Conservation (phyloP, 2,329 filamentous ascomycete species). For the Exophiala calicioides region DNA sequence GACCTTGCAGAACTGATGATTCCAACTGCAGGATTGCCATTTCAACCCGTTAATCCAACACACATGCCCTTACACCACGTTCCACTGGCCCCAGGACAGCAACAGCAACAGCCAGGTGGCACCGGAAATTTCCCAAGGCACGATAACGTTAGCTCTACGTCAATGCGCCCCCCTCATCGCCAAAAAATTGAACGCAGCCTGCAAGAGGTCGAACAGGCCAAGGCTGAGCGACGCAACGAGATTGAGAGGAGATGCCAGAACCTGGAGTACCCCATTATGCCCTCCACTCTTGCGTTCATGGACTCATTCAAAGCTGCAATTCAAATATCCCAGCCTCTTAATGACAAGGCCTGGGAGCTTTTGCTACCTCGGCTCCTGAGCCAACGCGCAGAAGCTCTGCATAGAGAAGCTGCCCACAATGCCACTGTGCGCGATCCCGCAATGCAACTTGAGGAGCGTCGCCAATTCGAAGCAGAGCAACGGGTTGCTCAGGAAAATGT, state of each 20-base stretch:
- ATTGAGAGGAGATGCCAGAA: slow-evolving; percentile 70
- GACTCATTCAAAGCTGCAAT: slow-evolving; percentile 73
- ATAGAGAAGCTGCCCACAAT: slow-evolving; percentile 51
- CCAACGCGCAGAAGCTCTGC: slow-evolving; percentile 66
- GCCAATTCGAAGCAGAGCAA: slow-evolving; percentile 50
- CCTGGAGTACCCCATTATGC: slow-evolving; percentile 65
- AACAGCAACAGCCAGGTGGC: neutral
- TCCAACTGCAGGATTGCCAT: neutral
- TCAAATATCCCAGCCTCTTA: slow-evolving; percentile 67
- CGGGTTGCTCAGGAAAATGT: slow-evolving; percentile 60
- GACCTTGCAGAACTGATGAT: neutral
- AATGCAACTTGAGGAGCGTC: slow-evolving; percentile 50
- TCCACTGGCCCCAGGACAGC: neutral
- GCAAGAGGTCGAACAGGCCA: slow-evolving; percentile 19
- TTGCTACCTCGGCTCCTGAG: slow-evolving; percentile 67
- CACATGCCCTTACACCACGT: neutral
- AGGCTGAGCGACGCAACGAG: slow-evolving; percentile 62
- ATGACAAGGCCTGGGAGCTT: slow-evolving; percentile 68
- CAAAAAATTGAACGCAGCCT: slow-evolving; percentile 16
- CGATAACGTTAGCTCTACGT: neutral
- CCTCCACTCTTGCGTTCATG: slow-evolving; percentile 66
- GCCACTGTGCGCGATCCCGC: slow-evolving; percentile 3
- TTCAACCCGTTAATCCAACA: neutral
- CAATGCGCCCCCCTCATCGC: slow-evolving; percentile 1
- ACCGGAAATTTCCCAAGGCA: neutral